phyloP scores from a whole-genome alignment of 1,284 basidiomycete genomes.

The Xerocomus tenax region DNA sequence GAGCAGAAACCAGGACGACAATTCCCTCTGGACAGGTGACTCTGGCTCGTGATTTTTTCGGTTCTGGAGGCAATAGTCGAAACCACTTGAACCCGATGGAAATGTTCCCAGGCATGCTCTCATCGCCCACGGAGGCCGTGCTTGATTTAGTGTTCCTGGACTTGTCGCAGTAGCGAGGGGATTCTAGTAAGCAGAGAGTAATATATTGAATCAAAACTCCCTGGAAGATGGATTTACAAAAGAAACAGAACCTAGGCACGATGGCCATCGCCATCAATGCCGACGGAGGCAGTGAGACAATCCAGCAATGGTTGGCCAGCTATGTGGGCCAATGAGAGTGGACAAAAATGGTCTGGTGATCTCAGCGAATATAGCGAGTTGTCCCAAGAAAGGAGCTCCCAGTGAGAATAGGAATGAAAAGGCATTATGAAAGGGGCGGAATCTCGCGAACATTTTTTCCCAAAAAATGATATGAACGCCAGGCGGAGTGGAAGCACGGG shows the following conservation, averaged over 20 bases:
- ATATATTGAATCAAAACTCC: background rate
- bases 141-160: background rate
- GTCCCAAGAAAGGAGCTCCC: slow-evolving; percentile 9
- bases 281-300: background rate
- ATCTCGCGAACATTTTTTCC: background rate
- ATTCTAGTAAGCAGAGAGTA: background rate
- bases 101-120: slow-evolving; percentile 9
- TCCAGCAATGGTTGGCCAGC: background rate
- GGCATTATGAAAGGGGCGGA: slow-evolving; percentile 8
- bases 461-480: background rate
- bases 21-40: slow-evolving; percentile 3
- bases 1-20: background rate
- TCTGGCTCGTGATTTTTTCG: slow-evolving; percentile 17
- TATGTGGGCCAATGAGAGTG: slow-evolving; percentile 11
- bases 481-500: slow-evolving; percentile 8
- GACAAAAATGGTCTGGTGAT: slow-evolving; percentile 14
- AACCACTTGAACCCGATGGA: background rate
- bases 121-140: slow-evolving; percentile 9
- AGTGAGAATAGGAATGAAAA: slow-evolving; percentile 15
- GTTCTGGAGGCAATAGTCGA: slow-evolving; percentile 1
- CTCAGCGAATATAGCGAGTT: slow-evolving; percentile 15
- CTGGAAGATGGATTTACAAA: background rate
- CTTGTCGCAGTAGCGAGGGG: background rate
- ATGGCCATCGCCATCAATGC: background rate
- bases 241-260: background rate